These are phyloP conservation scores for Dactylellina drechsleri DNA, from an alignment of 2,329 filamentous ascomycete genomes.

Conservation along the genomic window DNA sequence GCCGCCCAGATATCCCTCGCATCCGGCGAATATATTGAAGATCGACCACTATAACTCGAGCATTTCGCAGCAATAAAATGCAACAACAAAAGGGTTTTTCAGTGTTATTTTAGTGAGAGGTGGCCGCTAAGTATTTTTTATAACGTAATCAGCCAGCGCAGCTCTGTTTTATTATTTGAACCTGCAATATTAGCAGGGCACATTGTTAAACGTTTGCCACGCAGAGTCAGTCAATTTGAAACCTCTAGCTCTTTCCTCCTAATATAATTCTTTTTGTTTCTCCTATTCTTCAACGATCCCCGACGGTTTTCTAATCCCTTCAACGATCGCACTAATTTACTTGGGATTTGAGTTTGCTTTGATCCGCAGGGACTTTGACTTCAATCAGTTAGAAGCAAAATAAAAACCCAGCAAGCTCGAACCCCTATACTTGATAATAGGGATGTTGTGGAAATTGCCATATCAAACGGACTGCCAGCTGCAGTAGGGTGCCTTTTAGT, in stretches of 20 bases:
- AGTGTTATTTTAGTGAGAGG: too few relatives aligned
- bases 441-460: slow-evolving; percentile 42
- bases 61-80: background rate
- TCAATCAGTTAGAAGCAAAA: slow-evolving; percentile 23
- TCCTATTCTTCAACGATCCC: slow-evolving; percentile 28
- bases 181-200: slow-evolving; percentile 30
- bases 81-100: too few relatives aligned
- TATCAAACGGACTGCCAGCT: slow-evolving; percentile 37
- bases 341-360: slow-evolving; percentile 21
- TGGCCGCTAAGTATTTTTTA: slow-evolving; percentile 3
- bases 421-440: slow-evolving; percentile 22
- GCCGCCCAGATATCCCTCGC: slow-evolving; percentile 23
- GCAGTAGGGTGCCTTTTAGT: slow-evolving; percentile 16
- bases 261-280: slow-evolving; percentile 20
- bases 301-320: slow-evolving; percentile 23
- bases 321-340: slow-evolving; percentile 10
- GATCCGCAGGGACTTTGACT: slow-evolving; percentile 7
- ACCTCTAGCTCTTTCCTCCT: slow-evolving; percentile 24
- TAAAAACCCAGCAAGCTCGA: slow-evolving; percentile 18
- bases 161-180: slow-evolving; percentile 12
- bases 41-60: slow-evolving; percentile 40
- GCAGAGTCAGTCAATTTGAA: slow-evolving; percentile 54
- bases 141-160: slow-evolving; percentile 12
- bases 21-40: slow-evolving; percentile 49
- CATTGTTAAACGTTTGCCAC: slow-evolving; percentile 48